Percentiles rank a stretch among this genome's conserved stretches.
Conservation (phyloP, 2,329 filamentous ascomycete genomes). For the Aspergillus hiratsukae region DNA sequence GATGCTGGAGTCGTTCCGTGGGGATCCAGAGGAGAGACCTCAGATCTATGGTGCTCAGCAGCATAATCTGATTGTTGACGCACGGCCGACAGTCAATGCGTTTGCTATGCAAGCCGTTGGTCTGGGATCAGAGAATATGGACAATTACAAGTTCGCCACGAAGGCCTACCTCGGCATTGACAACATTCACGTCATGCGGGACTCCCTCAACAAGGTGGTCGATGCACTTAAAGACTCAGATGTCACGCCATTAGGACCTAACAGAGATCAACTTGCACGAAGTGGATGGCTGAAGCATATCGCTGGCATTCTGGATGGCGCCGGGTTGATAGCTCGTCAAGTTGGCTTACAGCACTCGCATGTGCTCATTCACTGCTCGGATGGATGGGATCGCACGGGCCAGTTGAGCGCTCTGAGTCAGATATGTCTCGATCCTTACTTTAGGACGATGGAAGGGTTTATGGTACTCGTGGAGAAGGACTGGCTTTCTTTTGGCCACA, state of each 20-base stretch:
- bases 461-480: conserved; percentile 95
- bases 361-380: conserved; percentile 94
- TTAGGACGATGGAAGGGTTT: conserved; percentile 88
- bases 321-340: conserved; percentile 76
- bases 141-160: conserved; percentile 86
- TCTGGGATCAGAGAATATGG: conserved; percentile 94
- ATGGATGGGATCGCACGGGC: conserved; percentile 96
- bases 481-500: conserved; percentile 96
- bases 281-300: conserved; percentile 94
- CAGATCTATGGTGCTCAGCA: conserved; percentile 88
- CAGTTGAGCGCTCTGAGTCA: conserved; percentile 90
- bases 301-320: conserved; percentile 74
- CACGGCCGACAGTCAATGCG: conserved; percentile 88
- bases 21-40: conserved; percentile 58
- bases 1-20: conserved; percentile 52
- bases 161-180: conserved; percentile 94
- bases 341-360: conserved; percentile 91
- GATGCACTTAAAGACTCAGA: conserved; percentile 92
- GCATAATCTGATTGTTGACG: conserved; percentile 91
- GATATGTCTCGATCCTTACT: conserved; percentile 92
- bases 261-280: conserved; percentile 71
- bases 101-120: conserved; percentile 91
- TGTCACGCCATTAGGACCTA: conserved; percentile 75
- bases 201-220: conserved; percentile 80
- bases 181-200: conserved; percentile 97